These are phyloP conservation scores for Trichosporon coremiiforme DNA, from an alignment of 1,284 basidiomycete species.

Conservation along the genomic window DNA sequence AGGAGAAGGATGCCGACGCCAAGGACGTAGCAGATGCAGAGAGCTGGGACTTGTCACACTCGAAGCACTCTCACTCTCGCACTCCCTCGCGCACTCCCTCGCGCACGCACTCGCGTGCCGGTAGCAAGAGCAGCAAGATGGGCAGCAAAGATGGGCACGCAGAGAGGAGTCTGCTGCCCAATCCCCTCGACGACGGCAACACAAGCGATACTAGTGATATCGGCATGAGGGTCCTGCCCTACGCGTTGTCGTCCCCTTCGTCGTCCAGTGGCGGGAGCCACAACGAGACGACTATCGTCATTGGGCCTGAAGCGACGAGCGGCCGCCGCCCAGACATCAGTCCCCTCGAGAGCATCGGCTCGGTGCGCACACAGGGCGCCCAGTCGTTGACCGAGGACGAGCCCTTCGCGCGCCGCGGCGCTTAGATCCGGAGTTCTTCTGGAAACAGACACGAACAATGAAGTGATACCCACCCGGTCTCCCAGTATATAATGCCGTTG, in stretches of 20 bases:
- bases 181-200: not conserved
- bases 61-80: not conserved
- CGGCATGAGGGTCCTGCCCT: not conserved
- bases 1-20: not conserved
- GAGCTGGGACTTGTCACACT: too few relatives aligned
- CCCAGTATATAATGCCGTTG: not conserved
- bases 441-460: not conserved
- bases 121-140: not conserved
- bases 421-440: too few relatives aligned
- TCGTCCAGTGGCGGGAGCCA: not conserved
- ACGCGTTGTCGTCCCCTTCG: not conserved
- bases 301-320: not conserved
- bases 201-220: slow-evolving; percentile 1
- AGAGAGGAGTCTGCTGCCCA: not conserved
- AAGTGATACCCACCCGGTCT: not conserved
- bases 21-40: too few relatives aligned
- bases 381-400: not conserved
- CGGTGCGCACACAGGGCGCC: not conserved
- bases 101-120: not conserved
- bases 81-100: not conserved
- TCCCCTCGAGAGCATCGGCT: not conserved
- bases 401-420: not conserved
- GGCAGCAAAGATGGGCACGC: not conserved
- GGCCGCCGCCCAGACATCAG: not conserved
- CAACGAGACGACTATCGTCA: not conserved